phyloP scores from a whole-genome alignment of 495 filamentous ascomycete genomes.

The Letharia lupina region DNA sequence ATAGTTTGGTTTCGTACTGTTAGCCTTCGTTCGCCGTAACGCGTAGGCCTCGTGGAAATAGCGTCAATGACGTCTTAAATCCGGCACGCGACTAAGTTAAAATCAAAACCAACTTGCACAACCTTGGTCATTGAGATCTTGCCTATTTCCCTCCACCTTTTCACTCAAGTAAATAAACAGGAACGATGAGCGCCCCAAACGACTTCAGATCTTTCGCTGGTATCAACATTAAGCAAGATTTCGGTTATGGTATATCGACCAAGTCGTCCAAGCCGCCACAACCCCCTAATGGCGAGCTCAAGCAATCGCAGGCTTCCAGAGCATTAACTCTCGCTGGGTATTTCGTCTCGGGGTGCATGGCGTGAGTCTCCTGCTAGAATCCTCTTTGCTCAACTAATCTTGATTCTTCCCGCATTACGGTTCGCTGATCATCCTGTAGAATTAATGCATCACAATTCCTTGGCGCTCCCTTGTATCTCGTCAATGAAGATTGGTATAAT shows the following conservation, averaged over 20 bases:
- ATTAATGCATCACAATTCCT: constrained; percentile 58
- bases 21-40: too few relatives aligned
- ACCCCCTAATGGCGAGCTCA: constrained; percentile 14
- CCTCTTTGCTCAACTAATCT: neutral
- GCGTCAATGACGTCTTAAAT: too few relatives aligned
- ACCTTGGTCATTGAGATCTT: neutral
- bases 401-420: neutral
- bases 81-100: too few relatives aligned
- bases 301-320: constrained; percentile 25
- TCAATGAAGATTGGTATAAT: constrained; percentile 63
- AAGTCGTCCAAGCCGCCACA: constrained; percentile 15
- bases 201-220: constrained; percentile 9
- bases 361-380: constrained; percentile 15
- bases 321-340: constrained; percentile 22
- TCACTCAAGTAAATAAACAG: neutral
- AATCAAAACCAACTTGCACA: neutral
- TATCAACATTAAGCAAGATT: constrained; percentile 15
- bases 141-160: neutral
- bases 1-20: too few relatives aligned
- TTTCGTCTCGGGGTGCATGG: constrained; percentile 24
- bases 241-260: constrained; percentile 20
- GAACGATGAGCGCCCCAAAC: neutral
- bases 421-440: constrained; percentile 29
- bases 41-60: too few relatives aligned
- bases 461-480: constrained; percentile 59